phyloP scores from a whole-genome alignment of 1,139 yeast genomes.

The Debaryomycetaceae sp. region DNA sequence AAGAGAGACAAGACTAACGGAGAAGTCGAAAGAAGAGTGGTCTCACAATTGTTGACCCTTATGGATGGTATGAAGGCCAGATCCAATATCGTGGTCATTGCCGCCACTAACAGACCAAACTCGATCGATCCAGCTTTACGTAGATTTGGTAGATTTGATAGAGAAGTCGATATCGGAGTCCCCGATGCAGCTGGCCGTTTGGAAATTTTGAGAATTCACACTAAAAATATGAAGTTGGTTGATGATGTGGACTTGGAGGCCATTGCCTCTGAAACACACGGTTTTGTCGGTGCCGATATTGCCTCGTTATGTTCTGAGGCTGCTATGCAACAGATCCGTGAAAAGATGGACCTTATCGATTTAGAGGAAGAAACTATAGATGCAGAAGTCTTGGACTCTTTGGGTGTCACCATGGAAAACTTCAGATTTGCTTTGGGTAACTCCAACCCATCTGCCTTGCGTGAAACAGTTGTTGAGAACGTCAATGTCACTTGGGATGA shows the following conservation, averaged over 20 bases:
- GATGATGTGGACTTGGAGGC: constrained; percentile 95
- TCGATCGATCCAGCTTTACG: constrained; percentile 97
- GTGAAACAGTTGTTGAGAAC: constrained; percentile 98
- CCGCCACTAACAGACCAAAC: constrained; percentile 91
- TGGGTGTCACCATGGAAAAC: constrained; percentile 99
- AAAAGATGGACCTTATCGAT: constrained; percentile 97
- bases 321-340: constrained; percentile 92
- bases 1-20: constrained; percentile 99
- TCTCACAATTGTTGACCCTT: constrained; percentile 90
- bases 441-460: constrained; percentile 97
- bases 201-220: constrained; percentile 81
- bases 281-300: constrained; percentile 90
- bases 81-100: constrained; percentile 91
- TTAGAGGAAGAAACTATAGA: constrained; percentile 97
- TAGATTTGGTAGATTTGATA: constrained; percentile 98
- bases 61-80: constrained; percentile 99
- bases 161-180: constrained; percentile 98
- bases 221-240: constrained; percentile 95
- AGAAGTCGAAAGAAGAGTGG: constrained; percentile 96
- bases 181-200: constrained; percentile 99
- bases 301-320: constrained; percentile 96
- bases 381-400: constrained; percentile 92
- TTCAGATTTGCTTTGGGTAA: constrained; percentile 96
- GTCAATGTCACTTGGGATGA: constrained; percentile 99
- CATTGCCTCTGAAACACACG: constrained; percentile 78